Conservation (phyloP, 1,139 yeast species). For the Suhomyces anneliseae region DNA sequence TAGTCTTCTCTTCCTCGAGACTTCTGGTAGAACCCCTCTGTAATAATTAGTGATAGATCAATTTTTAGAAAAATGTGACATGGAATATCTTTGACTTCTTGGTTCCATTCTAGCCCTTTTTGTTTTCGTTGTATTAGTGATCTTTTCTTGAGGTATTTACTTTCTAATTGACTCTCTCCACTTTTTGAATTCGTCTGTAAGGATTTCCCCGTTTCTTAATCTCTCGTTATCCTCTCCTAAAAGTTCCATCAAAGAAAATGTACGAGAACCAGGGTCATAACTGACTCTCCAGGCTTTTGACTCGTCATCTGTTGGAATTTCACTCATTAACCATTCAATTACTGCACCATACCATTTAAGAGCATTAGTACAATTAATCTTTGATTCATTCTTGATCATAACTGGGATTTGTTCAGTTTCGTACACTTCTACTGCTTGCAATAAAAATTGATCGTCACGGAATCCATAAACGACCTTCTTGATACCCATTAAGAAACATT, state of each 20-base stretch:
- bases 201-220: slow-evolving; percentile 39
- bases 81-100: no score
- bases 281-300: slow-evolving; percentile 31
- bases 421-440: slow-evolving; percentile 71
- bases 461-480: slow-evolving; percentile 80
- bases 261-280: slow-evolving; percentile 35
- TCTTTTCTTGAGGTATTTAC: not conserved
- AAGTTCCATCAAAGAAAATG: slow-evolving; percentile 32
- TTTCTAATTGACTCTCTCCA: slow-evolving; percentile 48
- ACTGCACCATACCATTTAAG: slow-evolving; percentile 85
- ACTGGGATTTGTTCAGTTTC: slow-evolving; percentile 78
- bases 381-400: slow-evolving; percentile 40
- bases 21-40: no score
- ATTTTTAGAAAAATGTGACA: no score
- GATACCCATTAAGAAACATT: slow-evolving; percentile 84
- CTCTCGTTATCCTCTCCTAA: slow-evolving; percentile 26
- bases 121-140: not conserved
- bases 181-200: slow-evolving; percentile 55
- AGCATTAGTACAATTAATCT: slow-evolving; percentile 70
- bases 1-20: no score
- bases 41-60: no score
- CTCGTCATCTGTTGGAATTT: slow-evolving; percentile 50
- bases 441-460: slow-evolving; percentile 66
- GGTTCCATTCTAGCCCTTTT: not conserved
- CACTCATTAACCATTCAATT: slow-evolving; percentile 68